Percentiles rank a stretch among this genome's conserved stretches.
These are phyloP conservation scores for Dipteronia dyeriana DNA, from an alignment of 345 rosid species.

Conservation along the genomic window DNA sequence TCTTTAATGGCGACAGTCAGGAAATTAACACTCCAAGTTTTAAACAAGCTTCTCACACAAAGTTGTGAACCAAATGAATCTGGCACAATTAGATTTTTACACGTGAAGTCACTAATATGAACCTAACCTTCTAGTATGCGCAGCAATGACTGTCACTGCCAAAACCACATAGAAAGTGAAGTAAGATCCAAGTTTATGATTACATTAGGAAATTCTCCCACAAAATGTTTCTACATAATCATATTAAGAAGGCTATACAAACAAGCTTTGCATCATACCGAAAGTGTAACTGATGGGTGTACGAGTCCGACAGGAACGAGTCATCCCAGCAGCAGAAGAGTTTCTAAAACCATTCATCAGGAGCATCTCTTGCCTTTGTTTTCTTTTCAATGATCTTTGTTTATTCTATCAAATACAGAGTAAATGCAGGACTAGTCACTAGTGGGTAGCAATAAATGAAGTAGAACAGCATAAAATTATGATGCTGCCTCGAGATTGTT, in stretches of 20 bases:
- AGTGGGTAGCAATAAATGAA: constrained; percentile 3
- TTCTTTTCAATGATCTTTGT: constrained; percentile 59
- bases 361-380: constrained; percentile 56
- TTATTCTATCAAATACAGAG: constrained; percentile 51
- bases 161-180: not conserved
- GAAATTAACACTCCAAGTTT: not conserved
- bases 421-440: constrained; percentile 1
- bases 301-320: constrained; percentile 70
- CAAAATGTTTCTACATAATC: not conserved
- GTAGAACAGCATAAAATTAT: not conserved
- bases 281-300: constrained; percentile 63
- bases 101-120: not conserved
- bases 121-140: not conserved
- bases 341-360: constrained; percentile 34
- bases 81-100: not conserved
- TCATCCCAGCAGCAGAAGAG: constrained; percentile 33
- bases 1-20: not conserved
- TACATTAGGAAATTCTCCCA: not conserved
- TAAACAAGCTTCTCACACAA: constrained; percentile 3
- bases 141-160: not conserved
- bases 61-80: not conserved
- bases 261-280: constrained; percentile 44
- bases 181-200: not conserved
- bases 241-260: not conserved
- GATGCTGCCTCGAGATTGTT: not conserved